Evolutionary conservation across 805 yeast genomes (phyloP).

Genomic region (Barnettozyma botsteinii): DNA sequence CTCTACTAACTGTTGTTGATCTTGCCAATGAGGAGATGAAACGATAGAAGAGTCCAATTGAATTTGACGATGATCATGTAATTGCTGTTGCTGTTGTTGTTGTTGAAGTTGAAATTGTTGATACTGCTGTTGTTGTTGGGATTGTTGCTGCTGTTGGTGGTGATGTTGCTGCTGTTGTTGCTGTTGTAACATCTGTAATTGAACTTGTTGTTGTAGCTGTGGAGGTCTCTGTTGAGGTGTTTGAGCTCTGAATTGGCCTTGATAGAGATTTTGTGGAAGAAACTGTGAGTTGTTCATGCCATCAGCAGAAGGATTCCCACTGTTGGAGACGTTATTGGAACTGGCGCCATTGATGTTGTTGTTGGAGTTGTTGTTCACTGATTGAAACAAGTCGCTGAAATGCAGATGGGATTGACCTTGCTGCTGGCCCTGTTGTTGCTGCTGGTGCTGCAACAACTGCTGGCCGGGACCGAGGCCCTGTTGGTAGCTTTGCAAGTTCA

Average conservation of each 20-base stretch:
- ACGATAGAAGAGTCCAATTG: slow-evolving; percentile 31
- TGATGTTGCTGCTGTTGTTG: slow-evolving; percentile 26
- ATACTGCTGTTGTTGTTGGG: slow-evolving; percentile 9
- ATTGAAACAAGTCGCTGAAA: slow-evolving; percentile 22
- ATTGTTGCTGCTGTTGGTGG: slow-evolving; percentile 20
- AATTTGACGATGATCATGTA: slow-evolving; percentile 17
- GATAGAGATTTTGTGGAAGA: slow-evolving; percentile 36
- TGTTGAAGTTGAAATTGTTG: slow-evolving; percentile 25
- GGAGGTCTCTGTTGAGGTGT: slow-evolving; percentile 28
- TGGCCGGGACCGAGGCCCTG: slow-evolving; percentile 24
- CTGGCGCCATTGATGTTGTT: slow-evolving; percentile 14
- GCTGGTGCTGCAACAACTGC: slow-evolving; percentile 24
- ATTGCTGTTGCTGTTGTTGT: slow-evolving; percentile 18
- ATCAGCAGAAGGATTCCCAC: slow-evolving; percentile 10
- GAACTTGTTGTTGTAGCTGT: slow-evolving; percentile 29
- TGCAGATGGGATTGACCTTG: slow-evolving; percentile 17
- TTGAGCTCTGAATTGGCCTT: slow-evolving; percentile 32
- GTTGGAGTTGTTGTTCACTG: slow-evolving; percentile 16
- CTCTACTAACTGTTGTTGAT: slow-evolving; percentile 68
- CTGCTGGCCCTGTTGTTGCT: slow-evolving; percentile 18
- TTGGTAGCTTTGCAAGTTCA: slow-evolving; percentile 24
- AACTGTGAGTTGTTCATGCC: slow-evolving; percentile 30
- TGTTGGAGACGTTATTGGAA: slow-evolving; percentile 3
- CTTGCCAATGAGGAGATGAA: slow-evolving; percentile 61
- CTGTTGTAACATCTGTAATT: slow-evolving; percentile 25